Conservation (phyloP, 768 basidiomycete species). For the Candolleomyces aberdarensis region DNA sequence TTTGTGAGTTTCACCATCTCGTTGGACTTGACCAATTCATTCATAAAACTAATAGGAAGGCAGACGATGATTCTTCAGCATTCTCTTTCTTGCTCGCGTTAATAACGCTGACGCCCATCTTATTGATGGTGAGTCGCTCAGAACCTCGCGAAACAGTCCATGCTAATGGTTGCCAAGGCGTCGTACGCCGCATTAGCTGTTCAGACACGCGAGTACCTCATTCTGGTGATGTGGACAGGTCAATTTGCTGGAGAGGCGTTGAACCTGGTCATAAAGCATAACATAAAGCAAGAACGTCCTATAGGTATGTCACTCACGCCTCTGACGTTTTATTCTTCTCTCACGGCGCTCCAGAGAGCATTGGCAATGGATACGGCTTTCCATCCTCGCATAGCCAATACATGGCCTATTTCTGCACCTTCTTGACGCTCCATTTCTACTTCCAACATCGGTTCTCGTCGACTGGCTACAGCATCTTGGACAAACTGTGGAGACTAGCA, state of each 20-base stretch:
- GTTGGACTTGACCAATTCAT: slow-evolving; percentile 4
- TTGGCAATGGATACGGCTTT: slow-evolving; percentile 78
- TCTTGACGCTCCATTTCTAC: slow-evolving; percentile 69
- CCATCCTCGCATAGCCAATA: slow-evolving; percentile 89
- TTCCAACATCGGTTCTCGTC: slow-evolving; percentile 64
- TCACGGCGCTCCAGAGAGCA: slow-evolving; percentile 35
- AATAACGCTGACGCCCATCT: slow-evolving; percentile 65
- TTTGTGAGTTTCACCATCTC: slow-evolving; percentile 42
- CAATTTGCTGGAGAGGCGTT: slow-evolving; percentile 69
- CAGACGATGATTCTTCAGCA: slow-evolving; percentile 62
- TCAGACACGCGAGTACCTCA: slow-evolving; percentile 73
- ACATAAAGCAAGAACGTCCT: slow-evolving; percentile 68
- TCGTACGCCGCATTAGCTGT: slow-evolving; percentile 75
- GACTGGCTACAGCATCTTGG: slow-evolving; percentile 49
- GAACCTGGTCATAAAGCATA: slow-evolving; percentile 66
- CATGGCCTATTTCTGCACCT: slow-evolving; percentile 84
- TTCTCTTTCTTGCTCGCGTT: slow-evolving; percentile 58
- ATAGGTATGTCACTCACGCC: slow-evolving; percentile 39
- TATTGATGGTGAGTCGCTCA: slow-evolving; percentile 56
- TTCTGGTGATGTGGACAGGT: slow-evolving; percentile 82
- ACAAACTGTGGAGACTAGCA: slow-evolving; percentile 42
- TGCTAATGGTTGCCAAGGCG: slow-evolving; percentile 42
- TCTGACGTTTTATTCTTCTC: not conserved
- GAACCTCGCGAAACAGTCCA: not conserved
- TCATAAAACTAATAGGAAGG: slow-evolving; percentile 7